Evolutionary conservation across 2,329 filamentous ascomycete species (phyloP).

Genomic region (Stylonectria norvegica): DNA sequence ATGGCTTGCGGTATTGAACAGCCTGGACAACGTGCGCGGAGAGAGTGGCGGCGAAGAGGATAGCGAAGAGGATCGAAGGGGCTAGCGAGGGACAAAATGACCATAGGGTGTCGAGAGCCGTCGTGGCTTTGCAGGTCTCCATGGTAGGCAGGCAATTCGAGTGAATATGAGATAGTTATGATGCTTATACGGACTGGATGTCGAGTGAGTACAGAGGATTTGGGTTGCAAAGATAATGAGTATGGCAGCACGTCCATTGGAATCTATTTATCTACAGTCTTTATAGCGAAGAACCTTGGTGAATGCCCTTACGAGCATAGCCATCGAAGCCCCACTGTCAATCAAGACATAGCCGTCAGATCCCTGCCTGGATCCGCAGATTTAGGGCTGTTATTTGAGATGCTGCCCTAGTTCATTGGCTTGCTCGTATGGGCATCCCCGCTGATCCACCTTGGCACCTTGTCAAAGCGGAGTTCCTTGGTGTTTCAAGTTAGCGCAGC

Average conservation of each 20-base stretch:
- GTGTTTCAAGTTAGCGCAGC: not conserved
- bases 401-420: not conserved
- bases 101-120: conserved; percentile 19
- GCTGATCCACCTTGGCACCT: not conserved
- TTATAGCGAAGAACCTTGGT: not conserved
- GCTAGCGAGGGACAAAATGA: conserved; percentile 27
- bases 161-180: not conserved
- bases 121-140: not conserved
- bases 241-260: not conserved
- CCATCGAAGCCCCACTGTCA: not conserved
- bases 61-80: conserved; percentile 23
- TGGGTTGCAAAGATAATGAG: not conserved
- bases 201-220: not conserved
- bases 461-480: not conserved
- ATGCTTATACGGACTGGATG: not conserved
- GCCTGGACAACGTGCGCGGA: conserved; percentile 24
- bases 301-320: not conserved
- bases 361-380: not conserved
- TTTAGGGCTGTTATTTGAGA: not conserved
- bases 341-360: not conserved
- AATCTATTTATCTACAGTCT: not conserved
- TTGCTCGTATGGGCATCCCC: not conserved
- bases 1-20: conserved; percentile 23
- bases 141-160: not conserved
- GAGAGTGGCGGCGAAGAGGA: conserved; percentile 22